phyloP scores from a whole-genome alignment of 1,139 yeast species.

The Pneumocystis carinii region DNA sequence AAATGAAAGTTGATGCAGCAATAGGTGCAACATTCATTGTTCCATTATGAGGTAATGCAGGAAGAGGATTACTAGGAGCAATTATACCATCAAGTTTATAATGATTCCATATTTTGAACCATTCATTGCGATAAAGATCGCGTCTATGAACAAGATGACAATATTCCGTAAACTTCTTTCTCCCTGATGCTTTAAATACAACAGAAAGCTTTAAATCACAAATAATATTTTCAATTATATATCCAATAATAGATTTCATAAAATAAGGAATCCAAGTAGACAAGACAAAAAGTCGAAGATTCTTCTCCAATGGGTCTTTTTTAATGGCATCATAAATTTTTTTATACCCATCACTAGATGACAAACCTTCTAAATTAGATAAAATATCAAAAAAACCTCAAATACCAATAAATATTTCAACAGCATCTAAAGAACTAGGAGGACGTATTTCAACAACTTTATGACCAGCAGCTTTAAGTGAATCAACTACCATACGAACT shows the following conservation, averaged over 20 bases:
- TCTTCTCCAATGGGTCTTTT: conserved; percentile 34
- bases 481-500: conserved; percentile 28
- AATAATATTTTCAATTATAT: conserved; percentile 26
- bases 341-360: conserved; percentile 32
- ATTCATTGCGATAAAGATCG: conserved; percentile 20
- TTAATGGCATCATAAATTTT: conserved; percentile 49
- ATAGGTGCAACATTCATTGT: conserved; percentile 26
- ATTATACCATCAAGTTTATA: conserved; percentile 12
- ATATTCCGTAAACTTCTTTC: conserved; percentile 28
- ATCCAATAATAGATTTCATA: conserved; percentile 24
- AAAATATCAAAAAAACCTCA: not conserved
- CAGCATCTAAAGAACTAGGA: conserved; percentile 27
- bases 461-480: conserved; percentile 31
- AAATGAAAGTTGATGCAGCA: conserved; percentile 36
- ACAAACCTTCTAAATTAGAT: conserved; percentile 14
- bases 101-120: conserved; percentile 25
- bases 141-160: conserved; percentile 17
- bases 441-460: conserved; percentile 31
- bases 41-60: conserved; percentile 12
- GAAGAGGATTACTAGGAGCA: conserved; percentile 12
- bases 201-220: conserved; percentile 27
- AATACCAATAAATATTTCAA: conserved; percentile 35
- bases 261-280: conserved; percentile 27
- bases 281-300: conserved; percentile 25
- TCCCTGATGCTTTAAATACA: conserved; percentile 22